A percentile compares a stretch with the other conserved stretches of the same genome.
Conservation (phyloP, 2,329 filamentous ascomycete species). For the Talaromyces sp. region DNA sequence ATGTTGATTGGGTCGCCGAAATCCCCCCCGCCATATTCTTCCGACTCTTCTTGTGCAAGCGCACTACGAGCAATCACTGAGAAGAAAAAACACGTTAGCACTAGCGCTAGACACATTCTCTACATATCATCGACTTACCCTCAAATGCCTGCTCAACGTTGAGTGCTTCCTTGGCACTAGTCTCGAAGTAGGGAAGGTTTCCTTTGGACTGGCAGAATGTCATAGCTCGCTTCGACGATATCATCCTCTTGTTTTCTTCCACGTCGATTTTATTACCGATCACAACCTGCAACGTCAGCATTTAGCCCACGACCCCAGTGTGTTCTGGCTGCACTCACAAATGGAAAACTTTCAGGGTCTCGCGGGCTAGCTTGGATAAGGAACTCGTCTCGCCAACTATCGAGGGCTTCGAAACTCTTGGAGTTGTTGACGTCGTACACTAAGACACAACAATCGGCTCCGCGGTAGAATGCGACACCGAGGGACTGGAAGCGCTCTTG, state of each 20-base stretch:
- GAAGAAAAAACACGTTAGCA: constrained; percentile 7
- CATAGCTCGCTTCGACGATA: constrained; percentile 92
- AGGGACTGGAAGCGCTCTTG: constrained; percentile 97
- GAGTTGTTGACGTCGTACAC: constrained; percentile 99
- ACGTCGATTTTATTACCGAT: constrained; percentile 99
- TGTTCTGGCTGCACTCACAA: constrained; percentile 59
- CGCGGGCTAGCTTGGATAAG: constrained; percentile 94
- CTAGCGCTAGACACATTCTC: not conserved
- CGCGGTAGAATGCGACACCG: constrained; percentile 94
- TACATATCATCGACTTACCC: constrained; percentile 42
- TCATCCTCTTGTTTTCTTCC: constrained; percentile 95
- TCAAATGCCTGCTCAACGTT: constrained; percentile 91
- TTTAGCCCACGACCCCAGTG: not conserved
- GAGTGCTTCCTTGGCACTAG: constrained; percentile 95
- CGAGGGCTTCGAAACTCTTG: constrained; percentile 97
- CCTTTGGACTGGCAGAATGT: constrained; percentile 98
- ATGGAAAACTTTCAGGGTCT: constrained; percentile 96
- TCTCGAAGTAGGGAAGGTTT: constrained; percentile 98
- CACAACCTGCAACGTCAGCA: constrained; percentile 61
- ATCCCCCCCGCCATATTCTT: constrained; percentile 86
- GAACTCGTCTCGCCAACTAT: constrained; percentile 98
- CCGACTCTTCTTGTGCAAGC: constrained; percentile 91
- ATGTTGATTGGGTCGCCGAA: constrained; percentile 99
- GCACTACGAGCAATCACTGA: constrained; percentile 94
- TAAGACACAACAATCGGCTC: constrained; percentile 94